Conservation (phyloP, 768 basidiomycete genomes). For the Tulasnella sp. region DNA sequence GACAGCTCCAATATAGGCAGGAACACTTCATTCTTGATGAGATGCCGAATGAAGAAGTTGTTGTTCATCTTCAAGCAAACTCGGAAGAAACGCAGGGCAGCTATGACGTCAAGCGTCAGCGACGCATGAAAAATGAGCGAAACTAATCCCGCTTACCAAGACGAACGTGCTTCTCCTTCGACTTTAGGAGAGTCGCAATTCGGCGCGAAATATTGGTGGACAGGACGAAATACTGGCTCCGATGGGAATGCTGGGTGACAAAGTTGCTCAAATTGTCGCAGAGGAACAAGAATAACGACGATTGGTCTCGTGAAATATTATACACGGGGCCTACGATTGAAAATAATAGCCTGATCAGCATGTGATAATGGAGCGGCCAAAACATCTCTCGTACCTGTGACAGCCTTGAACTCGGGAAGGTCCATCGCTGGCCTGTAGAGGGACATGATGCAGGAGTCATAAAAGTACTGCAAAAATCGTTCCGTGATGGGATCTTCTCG, state of each 20-base stretch:
- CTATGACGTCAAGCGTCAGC: conserved; percentile 44
- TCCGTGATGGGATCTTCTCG: conserved; percentile 80
- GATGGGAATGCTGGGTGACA: conserved; percentile 83
- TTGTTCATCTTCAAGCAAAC: conserved; percentile 80
- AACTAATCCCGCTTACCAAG: conserved; percentile 55
- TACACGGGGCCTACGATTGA: conserved; percentile 49
- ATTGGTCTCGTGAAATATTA: conserved; percentile 63
- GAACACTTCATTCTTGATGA: conserved; percentile 81
- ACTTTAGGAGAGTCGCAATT: conserved; percentile 71
- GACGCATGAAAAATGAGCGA: conserved; percentile 2
- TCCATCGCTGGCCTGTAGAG: conserved; percentile 77
- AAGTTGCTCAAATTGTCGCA: conserved; percentile 90
- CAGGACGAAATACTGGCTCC: conserved; percentile 85
- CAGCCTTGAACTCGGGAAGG: conserved; percentile 62
- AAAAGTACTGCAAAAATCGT: conserved; percentile 89
- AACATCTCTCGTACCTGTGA: conserved; percentile 42
- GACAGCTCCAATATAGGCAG: conserved; percentile 80
- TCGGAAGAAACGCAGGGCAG: conserved; percentile 89
- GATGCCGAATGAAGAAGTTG: conserved; percentile 61
- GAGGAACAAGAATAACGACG: conserved; percentile 81
- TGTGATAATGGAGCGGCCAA: neutral
- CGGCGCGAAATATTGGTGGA: conserved; percentile 70
- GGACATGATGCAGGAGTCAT: conserved; percentile 69
- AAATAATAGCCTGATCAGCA: conserved; percentile 1
- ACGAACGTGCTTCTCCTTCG: conserved; percentile 86